phyloP scores from a whole-genome alignment of 257 asterid species.

The Linaria vulgaris region DNA sequence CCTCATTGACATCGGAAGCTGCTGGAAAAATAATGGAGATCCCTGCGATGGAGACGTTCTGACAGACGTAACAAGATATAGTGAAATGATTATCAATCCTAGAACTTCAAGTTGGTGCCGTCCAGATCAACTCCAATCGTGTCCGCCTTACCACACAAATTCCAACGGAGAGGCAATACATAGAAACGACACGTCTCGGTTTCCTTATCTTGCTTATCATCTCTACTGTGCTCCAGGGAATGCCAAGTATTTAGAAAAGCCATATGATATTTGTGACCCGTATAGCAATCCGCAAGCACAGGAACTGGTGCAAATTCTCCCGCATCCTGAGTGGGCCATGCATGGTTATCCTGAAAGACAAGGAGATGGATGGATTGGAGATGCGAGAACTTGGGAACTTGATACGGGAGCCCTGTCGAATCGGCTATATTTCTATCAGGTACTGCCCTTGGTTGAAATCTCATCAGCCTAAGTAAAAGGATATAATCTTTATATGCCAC shows the following conservation, averaged over 20 bases:
- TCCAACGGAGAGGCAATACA: constrained; percentile 52
- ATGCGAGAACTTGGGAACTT: constrained; percentile 79
- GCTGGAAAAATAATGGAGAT: constrained; percentile 82
- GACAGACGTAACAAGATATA: constrained; percentile 82
- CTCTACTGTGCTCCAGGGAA: constrained; percentile 91
- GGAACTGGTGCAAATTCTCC: constrained; percentile 78
- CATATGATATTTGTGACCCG: constrained; percentile 81
- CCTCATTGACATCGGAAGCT: constrained; percentile 77
- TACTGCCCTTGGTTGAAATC: constrained; percentile 13
- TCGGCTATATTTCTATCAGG: constrained; percentile 84
- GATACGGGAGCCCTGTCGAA: constrained; percentile 68
- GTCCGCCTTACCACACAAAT: constrained; percentile 78
- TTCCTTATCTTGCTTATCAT: constrained; percentile 82
- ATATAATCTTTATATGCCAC: too few species aligned
- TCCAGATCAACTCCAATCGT: constrained; percentile 60
- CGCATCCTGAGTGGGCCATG: constrained; percentile 86
- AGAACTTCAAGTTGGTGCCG: constrained; percentile 77
- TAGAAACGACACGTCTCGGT: constrained; percentile 63
- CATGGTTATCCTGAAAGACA: constrained; percentile 70
- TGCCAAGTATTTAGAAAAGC: constrained; percentile 55
- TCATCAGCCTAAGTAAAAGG: too few species aligned
- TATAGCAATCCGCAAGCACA: constrained; percentile 94
- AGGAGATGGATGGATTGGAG: constrained; percentile 88
- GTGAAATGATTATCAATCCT: constrained; percentile 88
- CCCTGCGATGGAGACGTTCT: constrained; percentile 71